Conservation (phyloP, 2,329 filamentous ascomycete species). For the Penicillium sp. region DNA sequence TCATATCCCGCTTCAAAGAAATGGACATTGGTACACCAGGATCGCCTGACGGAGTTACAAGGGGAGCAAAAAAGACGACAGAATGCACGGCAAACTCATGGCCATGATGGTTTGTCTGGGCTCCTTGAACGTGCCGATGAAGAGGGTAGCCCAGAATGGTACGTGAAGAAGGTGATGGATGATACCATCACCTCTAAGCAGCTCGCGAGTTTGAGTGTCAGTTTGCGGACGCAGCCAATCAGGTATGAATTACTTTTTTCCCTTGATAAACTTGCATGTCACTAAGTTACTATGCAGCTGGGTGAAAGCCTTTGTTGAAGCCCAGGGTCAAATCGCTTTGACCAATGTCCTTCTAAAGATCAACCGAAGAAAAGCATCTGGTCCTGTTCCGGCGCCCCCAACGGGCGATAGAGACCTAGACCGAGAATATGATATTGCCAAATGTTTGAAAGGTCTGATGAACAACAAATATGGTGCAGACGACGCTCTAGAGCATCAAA, state of each 20-base stretch:
- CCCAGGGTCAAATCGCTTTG: constrained; percentile 92
- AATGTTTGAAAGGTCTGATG: constrained; percentile 95
- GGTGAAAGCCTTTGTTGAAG: constrained; percentile 96
- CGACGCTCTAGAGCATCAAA: constrained; percentile 85
- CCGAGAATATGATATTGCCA: constrained; percentile 93
- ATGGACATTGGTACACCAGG: constrained; percentile 95
- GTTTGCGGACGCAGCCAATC: constrained; percentile 91
- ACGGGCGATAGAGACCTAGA: constrained; percentile 77
- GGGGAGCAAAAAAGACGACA: constrained; percentile 86
- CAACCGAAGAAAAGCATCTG: constrained; percentile 78
- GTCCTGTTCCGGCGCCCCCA: constrained; percentile 63
- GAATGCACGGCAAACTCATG: constrained; percentile 68
- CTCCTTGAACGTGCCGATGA: constrained; percentile 81
- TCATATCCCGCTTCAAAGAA: constrained; percentile 93
- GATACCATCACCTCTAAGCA: constrained; percentile 90
- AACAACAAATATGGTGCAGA: constrained; percentile 99
- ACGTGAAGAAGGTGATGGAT: constrained; percentile 94
- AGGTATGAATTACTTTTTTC: constrained; percentile 44
- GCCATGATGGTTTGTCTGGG: constrained; percentile 62
- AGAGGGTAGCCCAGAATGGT: constrained; percentile 96
- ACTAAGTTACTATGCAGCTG: constrained; percentile 54
- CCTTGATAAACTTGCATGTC: background rate
- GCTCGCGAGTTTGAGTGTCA: constrained; percentile 89
- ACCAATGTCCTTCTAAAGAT: constrained; percentile 92
- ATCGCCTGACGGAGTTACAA: constrained; percentile 88